Evolutionary conservation across 179 eudicot genomes (phyloP).

Genomic region (Beta lomatogona): DNA sequence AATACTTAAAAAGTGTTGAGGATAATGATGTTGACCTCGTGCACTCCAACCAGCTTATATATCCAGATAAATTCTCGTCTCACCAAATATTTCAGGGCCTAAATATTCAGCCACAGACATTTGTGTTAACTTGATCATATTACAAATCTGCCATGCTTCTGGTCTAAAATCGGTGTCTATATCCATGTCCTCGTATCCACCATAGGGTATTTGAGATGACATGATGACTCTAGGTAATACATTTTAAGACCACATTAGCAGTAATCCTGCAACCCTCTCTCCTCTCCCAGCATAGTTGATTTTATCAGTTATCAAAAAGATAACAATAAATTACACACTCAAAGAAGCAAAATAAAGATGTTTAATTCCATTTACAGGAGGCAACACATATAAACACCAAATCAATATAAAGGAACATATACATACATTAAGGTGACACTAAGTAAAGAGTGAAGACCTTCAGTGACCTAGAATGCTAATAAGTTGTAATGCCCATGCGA

Average conservation of each 20-base stretch:
- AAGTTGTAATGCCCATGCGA: constrained; percentile 1
- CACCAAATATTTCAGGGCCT: too few species aligned
- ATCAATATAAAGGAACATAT: background rate
- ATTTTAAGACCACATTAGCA: background rate
- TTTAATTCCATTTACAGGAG: background rate
- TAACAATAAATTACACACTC: too few species aligned
- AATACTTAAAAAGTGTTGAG: background rate
- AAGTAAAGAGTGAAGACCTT: constrained; percentile 66
- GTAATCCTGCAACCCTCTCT: background rate
- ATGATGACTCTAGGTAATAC: background rate
- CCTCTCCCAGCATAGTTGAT: background rate
- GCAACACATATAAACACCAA: background rate
- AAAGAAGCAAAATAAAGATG: background rate
- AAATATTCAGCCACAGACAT: background rate
- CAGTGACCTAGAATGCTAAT: constrained; percentile 65
- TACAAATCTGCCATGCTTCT: background rate
- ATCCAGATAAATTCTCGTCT: too few species aligned
- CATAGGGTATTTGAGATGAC: background rate
- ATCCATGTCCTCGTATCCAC: too few species aligned
- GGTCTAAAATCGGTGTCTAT: background rate
- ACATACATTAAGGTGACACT: constrained; percentile 80
- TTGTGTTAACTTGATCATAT: background rate
- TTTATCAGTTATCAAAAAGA: background rate
- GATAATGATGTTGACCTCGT: background rate
- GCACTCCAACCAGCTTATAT: too few species aligned